These are phyloP conservation scores for Lactifluus piperatus DNA, from an alignment of 768 basidiomycete species.

Conservation along the genomic window DNA sequence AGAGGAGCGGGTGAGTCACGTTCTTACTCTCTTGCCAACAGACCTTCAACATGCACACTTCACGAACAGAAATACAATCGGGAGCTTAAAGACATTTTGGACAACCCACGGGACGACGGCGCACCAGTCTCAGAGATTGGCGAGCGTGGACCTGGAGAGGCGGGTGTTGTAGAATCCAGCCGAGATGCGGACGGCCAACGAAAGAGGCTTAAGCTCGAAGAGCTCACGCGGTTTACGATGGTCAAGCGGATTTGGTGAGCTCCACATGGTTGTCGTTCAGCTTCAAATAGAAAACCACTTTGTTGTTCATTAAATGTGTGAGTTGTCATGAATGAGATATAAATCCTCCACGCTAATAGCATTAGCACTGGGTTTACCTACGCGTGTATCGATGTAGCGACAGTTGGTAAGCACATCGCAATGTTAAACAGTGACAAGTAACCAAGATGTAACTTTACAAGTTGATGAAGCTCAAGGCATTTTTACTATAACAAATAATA, in stretches of 20 bases:
- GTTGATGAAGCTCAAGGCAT: background rate
- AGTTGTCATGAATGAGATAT: slow-evolving; percentile 3
- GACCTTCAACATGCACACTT: background rate
- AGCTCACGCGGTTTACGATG: slow-evolving; percentile 93
- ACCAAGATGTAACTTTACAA: background rate
- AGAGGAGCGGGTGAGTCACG: slow-evolving; percentile 62
- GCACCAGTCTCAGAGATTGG: slow-evolving; percentile 63
- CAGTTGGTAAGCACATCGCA: background rate
- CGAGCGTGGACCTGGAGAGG: slow-evolving; percentile 31
- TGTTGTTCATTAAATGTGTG: background rate
- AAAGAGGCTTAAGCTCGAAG: slow-evolving; percentile 68
- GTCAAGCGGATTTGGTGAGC: slow-evolving; percentile 78
- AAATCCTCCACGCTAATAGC: background rate
- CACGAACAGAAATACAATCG: slow-evolving; percentile 66
- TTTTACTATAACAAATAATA: background rate
- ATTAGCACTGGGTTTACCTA: background rate
- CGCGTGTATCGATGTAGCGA: background rate
- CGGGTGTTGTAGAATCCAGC: slow-evolving; percentile 6
- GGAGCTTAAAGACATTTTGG: slow-evolving; percentile 64
- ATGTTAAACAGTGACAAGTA: background rate
- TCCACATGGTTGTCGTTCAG: background rate
- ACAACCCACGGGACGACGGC: slow-evolving; percentile 62
- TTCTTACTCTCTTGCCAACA: background rate
- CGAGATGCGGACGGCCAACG: slow-evolving; percentile 26
- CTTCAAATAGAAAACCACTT: background rate